A percentile compares a stretch with the other conserved stretches of the same genome.
Conservation (phyloP, 192 early-diverging fungal species). For the Cetraspora pellucida region DNA sequence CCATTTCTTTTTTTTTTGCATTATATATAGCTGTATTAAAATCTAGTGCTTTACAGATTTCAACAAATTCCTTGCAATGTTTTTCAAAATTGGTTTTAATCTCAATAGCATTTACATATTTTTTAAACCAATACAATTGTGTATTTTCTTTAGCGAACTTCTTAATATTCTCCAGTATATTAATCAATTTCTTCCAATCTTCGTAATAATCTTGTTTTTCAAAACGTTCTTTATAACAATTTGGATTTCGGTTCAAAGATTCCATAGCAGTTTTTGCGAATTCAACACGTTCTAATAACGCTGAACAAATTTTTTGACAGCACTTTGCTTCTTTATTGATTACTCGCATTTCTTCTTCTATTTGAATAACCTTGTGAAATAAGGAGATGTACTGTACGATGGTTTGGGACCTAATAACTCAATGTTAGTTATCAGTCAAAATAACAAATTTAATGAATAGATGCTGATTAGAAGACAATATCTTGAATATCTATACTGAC, state of each 20-base stretch:
- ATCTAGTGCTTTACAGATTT: not conserved
- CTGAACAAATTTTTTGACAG: constrained; percentile 2
- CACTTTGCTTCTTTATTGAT: not conserved
- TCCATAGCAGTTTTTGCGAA: not conserved
- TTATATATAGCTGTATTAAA: not conserved
- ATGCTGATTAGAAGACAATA: too few species aligned
- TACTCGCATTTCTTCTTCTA: too few species aligned
- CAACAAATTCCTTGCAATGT: not conserved
- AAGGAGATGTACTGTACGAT: too few species aligned
- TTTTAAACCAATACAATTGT: not conserved
- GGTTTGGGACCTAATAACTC: too few species aligned
- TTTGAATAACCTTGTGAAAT: too few species aligned
- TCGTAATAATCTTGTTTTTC: constrained; percentile 5
- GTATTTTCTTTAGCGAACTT: constrained; percentile 1
- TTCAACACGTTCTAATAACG: not conserved
- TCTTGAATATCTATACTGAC: too few species aligned
- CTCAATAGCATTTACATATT: constrained; percentile 1
- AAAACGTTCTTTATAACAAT: not conserved
- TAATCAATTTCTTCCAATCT: not conserved
- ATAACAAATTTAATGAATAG: too few species aligned
- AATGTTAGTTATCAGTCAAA: too few species aligned
- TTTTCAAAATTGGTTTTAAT: not conserved
- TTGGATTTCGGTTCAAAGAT: not conserved
- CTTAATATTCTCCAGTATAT: constrained; percentile 6
- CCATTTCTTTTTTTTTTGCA: not conserved